Evolutionary conservation across 2,329 filamentous ascomycete species (phyloP).

Genomic region (Fusarium devonianum): DNA sequence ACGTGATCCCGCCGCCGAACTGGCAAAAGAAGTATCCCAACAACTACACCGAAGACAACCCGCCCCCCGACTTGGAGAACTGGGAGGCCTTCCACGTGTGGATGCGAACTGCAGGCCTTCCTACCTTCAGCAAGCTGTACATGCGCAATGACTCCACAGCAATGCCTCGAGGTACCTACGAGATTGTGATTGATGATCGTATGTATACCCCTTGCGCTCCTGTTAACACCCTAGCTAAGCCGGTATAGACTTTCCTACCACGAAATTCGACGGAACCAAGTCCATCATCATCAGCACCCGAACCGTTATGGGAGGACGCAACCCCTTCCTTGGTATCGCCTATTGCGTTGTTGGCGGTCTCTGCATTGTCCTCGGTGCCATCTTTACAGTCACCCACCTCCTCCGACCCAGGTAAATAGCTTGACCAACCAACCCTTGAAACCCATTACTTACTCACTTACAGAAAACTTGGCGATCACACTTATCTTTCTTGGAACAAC

Average conservation of each 20-base stretch:
- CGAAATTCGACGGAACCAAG: constrained; percentile 83
- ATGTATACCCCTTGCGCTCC: constrained; percentile 50
- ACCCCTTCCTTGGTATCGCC: constrained; percentile 94
- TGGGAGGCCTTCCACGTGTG: constrained; percentile 94
- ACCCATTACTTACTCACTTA: background rate
- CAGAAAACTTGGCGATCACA: constrained; percentile 97
- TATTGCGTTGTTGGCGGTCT: constrained; percentile 94
- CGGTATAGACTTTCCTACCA: constrained; percentile 77
- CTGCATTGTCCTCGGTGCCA: constrained; percentile 84
- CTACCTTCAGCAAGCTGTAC: constrained; percentile 93
- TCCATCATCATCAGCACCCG: constrained; percentile 87
- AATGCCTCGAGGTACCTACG: constrained; percentile 77
- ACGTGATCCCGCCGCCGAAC: constrained; percentile 85
- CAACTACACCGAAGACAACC: constrained; percentile 69
- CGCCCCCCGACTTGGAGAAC: constrained; percentile 74
- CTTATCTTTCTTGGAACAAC: constrained; percentile 94
- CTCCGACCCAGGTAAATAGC: constrained; percentile 81
- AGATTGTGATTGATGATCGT: constrained; percentile 81
- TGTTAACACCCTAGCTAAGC: constrained; percentile 17
- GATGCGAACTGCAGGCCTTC: constrained; percentile 97
- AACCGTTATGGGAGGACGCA: constrained; percentile 92
- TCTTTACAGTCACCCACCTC: constrained; percentile 91
- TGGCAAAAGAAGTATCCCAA: constrained; percentile 77
- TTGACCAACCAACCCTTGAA: constrained; percentile 2
- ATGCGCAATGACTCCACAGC: constrained; percentile 76